A percentile compares a stretch with the other conserved stretches of the same genome.
phyloP scores from a whole-genome alignment of 257 asterid species.

The Gardenia jasminoides region DNA sequence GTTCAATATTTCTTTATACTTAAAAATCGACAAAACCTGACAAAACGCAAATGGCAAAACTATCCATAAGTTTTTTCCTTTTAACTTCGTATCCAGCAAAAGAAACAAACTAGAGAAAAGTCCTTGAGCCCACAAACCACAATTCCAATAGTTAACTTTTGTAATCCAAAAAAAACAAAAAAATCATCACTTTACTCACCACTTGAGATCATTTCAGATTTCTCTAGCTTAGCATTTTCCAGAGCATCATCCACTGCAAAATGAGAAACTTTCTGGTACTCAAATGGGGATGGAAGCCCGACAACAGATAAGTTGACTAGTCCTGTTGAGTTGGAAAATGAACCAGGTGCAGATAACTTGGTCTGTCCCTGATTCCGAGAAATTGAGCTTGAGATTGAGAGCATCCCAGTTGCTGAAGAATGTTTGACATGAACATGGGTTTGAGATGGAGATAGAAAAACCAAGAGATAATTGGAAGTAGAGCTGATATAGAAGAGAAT shows the following conservation, averaged over 20 bases:
- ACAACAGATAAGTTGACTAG: constrained; percentile 4
- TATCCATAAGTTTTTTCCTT: neutral
- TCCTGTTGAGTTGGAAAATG: constrained; percentile 13
- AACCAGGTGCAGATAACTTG: constrained; percentile 1
- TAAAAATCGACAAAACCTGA: too few species aligned
- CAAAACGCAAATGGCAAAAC: neutral
- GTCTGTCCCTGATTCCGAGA: constrained; percentile 19
- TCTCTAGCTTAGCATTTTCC: neutral
- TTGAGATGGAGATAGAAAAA: constrained; percentile 39
- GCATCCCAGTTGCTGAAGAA: constrained; percentile 16
- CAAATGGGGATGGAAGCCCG: constrained; percentile 23
- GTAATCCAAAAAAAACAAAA: neutral
- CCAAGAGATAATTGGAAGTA: constrained; percentile 52
- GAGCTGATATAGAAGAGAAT: constrained; percentile 62
- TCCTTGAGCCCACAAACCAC: neutral
- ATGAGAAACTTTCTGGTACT: constrained; percentile 18
- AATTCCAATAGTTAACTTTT: neutral
- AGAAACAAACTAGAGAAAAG: neutral
- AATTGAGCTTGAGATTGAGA: constrained; percentile 16
- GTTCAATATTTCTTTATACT: too few species aligned
- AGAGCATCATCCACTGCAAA: constrained; percentile 15
- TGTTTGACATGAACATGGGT: constrained; percentile 26
- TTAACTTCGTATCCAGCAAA: neutral
- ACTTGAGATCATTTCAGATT: neutral
- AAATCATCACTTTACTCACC: constrained; percentile 8